phyloP scores from a whole-genome alignment of 2,329 filamentous ascomycete species.

The Arthrobotrys megalospora region DNA sequence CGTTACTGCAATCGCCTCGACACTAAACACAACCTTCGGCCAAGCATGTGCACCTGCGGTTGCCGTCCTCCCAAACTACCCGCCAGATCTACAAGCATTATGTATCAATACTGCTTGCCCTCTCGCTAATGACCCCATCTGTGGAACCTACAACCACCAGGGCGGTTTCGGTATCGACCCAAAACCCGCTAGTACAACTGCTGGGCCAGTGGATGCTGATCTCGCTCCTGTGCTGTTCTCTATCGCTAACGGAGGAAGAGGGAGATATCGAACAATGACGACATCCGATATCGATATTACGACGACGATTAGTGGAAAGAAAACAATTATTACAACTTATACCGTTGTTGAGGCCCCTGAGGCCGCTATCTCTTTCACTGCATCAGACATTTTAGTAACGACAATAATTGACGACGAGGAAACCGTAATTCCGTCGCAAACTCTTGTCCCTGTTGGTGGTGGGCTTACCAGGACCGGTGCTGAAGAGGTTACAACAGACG shows the following conservation, averaged over 20 bases:
- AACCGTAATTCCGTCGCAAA: slow-evolving; percentile 28
- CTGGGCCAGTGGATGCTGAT: slow-evolving; percentile 37
- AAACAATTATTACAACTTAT: slow-evolving; percentile 26
- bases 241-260: slow-evolving; percentile 21
- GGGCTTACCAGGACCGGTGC: slow-evolving; percentile 14
- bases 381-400: slow-evolving; percentile 7
- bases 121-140: slow-evolving; percentile 69
- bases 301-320: slow-evolving; percentile 29
- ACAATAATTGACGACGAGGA: slow-evolving; percentile 30
- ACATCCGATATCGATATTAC: slow-evolving; percentile 32
- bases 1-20: slow-evolving; percentile 70
- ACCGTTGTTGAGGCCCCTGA: slow-evolving; percentile 11
- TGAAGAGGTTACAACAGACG: slow-evolving; percentile 17
- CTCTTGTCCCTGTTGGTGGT: slow-evolving; percentile 52
- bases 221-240: slow-evolving; percentile 30
- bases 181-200: slow-evolving; percentile 9
- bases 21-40: slow-evolving; percentile 72
- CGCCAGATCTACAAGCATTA: slow-evolving; percentile 72
- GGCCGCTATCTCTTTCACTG: slow-evolving; percentile 40
- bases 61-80: slow-evolving; percentile 69
- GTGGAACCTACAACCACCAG: slow-evolving; percentile 68
- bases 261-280: slow-evolving; percentile 15
- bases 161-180: slow-evolving; percentile 40
- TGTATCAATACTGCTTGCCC: slow-evolving; percentile 73
- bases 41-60: slow-evolving; percentile 71